Evolutionary conservation across 1,284 basidiomycete genomes (phyloP).

Genomic region (Sanghuangporus sanghuang): DNA sequence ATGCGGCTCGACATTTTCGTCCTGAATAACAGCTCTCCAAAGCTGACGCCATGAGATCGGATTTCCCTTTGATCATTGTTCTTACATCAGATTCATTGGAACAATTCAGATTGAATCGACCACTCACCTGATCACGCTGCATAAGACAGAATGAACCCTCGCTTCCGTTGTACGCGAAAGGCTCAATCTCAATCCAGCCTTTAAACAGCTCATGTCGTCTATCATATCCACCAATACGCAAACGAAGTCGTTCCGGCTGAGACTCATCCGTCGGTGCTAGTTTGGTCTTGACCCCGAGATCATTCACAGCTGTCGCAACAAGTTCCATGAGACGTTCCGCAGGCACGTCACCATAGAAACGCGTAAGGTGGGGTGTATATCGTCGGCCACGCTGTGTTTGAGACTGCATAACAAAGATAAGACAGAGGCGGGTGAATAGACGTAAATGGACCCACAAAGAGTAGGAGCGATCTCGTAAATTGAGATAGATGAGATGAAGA

Average conservation of each 20-base stretch:
- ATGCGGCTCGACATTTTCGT: slow-evolving; percentile 46
- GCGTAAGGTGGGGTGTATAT: slow-evolving; percentile 68
- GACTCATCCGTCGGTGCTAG: slow-evolving; percentile 26
- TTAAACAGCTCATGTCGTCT: slow-evolving; percentile 55
- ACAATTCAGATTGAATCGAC: too few relatives aligned
- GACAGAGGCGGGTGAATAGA: slow-evolving; percentile 4
- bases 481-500: slow-evolving; percentile 40
- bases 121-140: slow-evolving; percentile 54
- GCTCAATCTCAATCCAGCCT: slow-evolving; percentile 65
- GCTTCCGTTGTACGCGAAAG: slow-evolving; percentile 39
- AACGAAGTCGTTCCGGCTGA: slow-evolving; percentile 27
- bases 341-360: slow-evolving; percentile 61
- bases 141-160: slow-evolving; percentile 63
- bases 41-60: slow-evolving; percentile 71
- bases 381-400: slow-evolving; percentile 68
- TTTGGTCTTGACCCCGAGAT: slow-evolving; percentile 48
- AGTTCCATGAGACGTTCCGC: slow-evolving; percentile 47
- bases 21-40: slow-evolving; percentile 58
- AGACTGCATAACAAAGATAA: slow-evolving; percentile 38
- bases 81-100: neutral
- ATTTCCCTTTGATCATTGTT: slow-evolving; percentile 44
- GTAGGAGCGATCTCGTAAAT: slow-evolving; percentile 56
- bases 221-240: slow-evolving; percentile 64
- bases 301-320: slow-evolving; percentile 45
- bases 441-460: slow-evolving; percentile 39